phyloP scores from a whole-genome alignment of 192 early-diverging fungal genomes.

The Mortierella alpina region DNA sequence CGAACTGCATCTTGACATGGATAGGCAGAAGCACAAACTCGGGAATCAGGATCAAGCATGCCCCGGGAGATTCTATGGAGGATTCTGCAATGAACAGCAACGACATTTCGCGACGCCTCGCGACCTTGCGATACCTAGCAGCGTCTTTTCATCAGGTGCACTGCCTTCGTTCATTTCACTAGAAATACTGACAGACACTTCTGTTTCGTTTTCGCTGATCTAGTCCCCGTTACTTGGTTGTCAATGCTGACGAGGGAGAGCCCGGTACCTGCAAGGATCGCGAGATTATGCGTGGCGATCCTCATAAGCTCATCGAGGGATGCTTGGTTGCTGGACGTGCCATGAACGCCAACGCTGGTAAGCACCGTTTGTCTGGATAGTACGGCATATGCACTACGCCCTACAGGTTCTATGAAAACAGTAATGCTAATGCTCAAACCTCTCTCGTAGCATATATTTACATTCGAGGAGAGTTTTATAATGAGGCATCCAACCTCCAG shows the following conservation, averaged over 20 bases:
- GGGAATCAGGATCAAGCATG: too few species aligned
- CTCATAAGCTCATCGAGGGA: constrained; percentile 97
- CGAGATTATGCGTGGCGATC: constrained; percentile 88
- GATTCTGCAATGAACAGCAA: too few species aligned
- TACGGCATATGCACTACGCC: too few species aligned
- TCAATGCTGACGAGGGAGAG: constrained; percentile 99
- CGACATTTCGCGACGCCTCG: too few species aligned
- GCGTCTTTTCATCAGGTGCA: too few species aligned
- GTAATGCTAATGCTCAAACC: too few species aligned
- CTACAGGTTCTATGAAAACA: too few species aligned
- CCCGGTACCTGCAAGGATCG: constrained; percentile 92
- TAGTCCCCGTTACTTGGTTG: constrained; percentile 93
- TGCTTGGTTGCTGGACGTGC: constrained; percentile 95
- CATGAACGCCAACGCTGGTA: constrained; percentile 94
- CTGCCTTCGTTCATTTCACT: not conserved
- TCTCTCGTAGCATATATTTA: constrained; percentile 88
- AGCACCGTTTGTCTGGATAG: not conserved
- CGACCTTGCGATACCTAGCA: too few species aligned
- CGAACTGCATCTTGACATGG: not conserved
- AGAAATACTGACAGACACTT: not conserved
- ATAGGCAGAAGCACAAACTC: not conserved
- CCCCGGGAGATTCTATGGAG: too few species aligned
- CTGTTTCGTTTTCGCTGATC: not conserved
- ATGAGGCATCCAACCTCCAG: constrained; percentile 94
- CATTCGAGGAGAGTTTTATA: constrained; percentile 96